These are phyloP conservation scores for Alternaria angustiovoidea DNA, from an alignment of 2,329 filamentous ascomycete species.

Conservation along the genomic window DNA sequence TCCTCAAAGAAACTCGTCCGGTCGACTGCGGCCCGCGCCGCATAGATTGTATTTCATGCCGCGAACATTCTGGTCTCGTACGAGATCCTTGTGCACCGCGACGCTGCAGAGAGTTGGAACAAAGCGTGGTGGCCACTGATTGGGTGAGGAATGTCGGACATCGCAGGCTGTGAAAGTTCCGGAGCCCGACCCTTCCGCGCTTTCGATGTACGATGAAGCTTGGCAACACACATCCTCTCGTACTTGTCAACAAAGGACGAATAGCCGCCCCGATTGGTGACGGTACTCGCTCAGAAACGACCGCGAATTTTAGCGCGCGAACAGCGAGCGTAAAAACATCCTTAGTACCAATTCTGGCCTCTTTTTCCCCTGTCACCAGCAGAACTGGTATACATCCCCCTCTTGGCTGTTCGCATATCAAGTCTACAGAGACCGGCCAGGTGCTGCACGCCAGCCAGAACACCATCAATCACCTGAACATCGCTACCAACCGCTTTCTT, in stretches of 20 bases:
- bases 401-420: constrained; percentile 57
- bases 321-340: neutral
- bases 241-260: neutral
- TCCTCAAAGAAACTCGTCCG: no score
- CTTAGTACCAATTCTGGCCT: neutral
- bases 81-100: no score
- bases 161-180: no score
- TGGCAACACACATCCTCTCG: no score
- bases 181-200: no score
- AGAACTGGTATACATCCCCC: constrained; percentile 55
- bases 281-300: neutral
- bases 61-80: no score
- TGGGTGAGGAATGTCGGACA: no score
- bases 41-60: accelerated
- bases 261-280: neutral
- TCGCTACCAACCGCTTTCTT: constrained; percentile 57
- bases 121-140: no score
- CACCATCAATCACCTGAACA: constrained; percentile 62
- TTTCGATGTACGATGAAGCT: no score
- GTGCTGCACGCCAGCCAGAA: constrained; percentile 59
- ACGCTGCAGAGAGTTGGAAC: no score
- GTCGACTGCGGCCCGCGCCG: no score
- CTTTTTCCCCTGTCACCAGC: neutral
- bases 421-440: constrained; percentile 57
- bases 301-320: neutral